Evolutionary conservation across 345 rosid species (phyloP).

Genomic region (Passiflora organensis): DNA sequence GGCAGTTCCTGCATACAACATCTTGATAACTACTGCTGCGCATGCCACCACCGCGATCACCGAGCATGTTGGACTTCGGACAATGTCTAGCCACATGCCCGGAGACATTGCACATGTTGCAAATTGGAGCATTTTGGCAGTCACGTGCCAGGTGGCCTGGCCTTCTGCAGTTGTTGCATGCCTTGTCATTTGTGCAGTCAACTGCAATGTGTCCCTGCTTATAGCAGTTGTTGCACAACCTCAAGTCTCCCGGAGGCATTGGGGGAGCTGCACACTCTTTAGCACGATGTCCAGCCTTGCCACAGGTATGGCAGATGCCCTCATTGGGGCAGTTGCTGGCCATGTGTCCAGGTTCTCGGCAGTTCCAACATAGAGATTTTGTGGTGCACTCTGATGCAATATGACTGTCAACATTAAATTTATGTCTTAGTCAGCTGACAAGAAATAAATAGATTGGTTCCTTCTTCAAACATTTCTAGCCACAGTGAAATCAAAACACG

Average conservation of each 20-base stretch:
- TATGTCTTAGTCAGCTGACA: too few species aligned
- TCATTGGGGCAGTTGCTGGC: slow-evolving; percentile 82
- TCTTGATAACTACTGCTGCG: slow-evolving; percentile 33
- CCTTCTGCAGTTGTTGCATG: slow-evolving; percentile 93
- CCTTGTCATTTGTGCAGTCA: slow-evolving; percentile 90
- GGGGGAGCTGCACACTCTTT: slow-evolving; percentile 72
- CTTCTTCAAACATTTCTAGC: too few species aligned
- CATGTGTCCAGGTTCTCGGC: slow-evolving; percentile 89
- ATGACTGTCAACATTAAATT: slow-evolving; percentile 41
- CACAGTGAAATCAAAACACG: too few species aligned
- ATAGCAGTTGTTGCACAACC: slow-evolving; percentile 93
- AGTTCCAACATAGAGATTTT: slow-evolving; percentile 87
- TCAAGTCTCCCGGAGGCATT: slow-evolving; percentile 65
- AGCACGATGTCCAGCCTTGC: slow-evolving; percentile 89
- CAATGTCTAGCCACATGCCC: slow-evolving; percentile 87
- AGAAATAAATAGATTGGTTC: too few species aligned
- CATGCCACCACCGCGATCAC: slow-evolving; percentile 27
- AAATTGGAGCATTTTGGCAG: slow-evolving; percentile 71
- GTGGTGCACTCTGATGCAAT: slow-evolving; percentile 91
- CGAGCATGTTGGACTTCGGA: slow-evolving; percentile 44
- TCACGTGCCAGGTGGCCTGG: slow-evolving; percentile 93
- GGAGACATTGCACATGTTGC: slow-evolving; percentile 69
- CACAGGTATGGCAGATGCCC: slow-evolving; percentile 95
- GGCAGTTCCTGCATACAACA: slow-evolving; percentile 64
- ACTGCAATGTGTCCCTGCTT: slow-evolving; percentile 86